phyloP scores from a whole-genome alignment of 768 basidiomycete genomes.

The Boletus eberwhitei region DNA sequence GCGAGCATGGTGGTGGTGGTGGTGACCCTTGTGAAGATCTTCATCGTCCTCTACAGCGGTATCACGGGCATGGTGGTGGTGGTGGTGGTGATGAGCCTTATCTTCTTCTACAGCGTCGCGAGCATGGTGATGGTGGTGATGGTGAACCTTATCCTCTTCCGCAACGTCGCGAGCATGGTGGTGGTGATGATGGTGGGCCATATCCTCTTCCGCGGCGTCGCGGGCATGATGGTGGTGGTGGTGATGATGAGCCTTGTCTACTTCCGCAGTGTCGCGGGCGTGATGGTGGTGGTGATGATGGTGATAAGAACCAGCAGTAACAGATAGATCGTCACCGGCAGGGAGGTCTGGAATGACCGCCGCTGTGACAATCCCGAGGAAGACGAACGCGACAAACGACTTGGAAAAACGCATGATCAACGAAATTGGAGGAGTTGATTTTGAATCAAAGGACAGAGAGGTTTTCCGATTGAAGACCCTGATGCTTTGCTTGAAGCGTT shows the following conservation, averaged over 20 bases:
- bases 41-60: too few relatives aligned
- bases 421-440: background rate
- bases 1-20: background rate
- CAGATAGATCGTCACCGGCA: too few relatives aligned
- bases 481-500: background rate
- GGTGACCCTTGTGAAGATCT: too few relatives aligned
- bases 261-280: background rate
- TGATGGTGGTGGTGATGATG: background rate
- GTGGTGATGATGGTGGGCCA: too few relatives aligned
- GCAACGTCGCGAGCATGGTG: background rate
- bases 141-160: too few relatives aligned
- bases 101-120: too few relatives aligned
- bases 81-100: too few relatives aligned
- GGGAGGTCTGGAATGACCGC: conserved; percentile 1
- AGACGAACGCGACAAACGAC: conserved; percentile 3
- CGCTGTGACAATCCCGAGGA: background rate
- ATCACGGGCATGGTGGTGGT: background rate
- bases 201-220: too few relatives aligned
- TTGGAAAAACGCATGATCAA: conserved; percentile 10
- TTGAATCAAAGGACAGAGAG: background rate
- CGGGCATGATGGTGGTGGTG: too few relatives aligned
- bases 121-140: background rate
- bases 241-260: background rate
- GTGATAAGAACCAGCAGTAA: too few relatives aligned
- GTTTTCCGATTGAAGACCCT: background rate